Base-by-base conservation (phyloP, 2,329 filamentous ascomycete genomes). In the Calonectria montana region DNA sequence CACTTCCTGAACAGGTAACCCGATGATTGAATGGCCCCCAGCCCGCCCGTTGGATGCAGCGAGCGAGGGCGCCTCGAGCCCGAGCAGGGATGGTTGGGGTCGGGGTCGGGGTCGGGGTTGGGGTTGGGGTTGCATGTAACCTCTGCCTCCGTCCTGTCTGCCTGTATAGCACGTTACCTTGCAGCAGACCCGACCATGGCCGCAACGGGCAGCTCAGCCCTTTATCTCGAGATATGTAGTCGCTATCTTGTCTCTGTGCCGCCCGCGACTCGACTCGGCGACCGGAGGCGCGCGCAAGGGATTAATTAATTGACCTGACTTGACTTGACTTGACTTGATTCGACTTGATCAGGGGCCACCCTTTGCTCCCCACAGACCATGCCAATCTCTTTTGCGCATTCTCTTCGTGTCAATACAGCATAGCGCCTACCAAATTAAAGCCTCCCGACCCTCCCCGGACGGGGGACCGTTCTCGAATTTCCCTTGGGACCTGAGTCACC, bases 1-100 rank as follows among this genome's bases (percentile, higher is more conserved):
- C 65, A 67, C 65, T 61, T 67, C 65, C 65, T 23, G 18, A 67
- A 67, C n/a, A 43, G 65, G 65, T 50, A 67, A 67, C 39, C 65
- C 65, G 65, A 48, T 67, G 53, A n/a, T n/a, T n/a, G 65, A 67
- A 59, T 47, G 53, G 27, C 18, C 29, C 48, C 48, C 12, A 23
- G 35, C 47, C 50, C 50, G 31, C 25, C 41, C 41, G 39, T 35
- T 63, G 59, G 41, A 29, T n/a, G 25, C 25, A 57, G 27, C 13
- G 21, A 43, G 57, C n/a, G 43, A 43, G n/a, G 29, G 41, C 39
- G 41, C 41, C 41, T n/a, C n/a, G 41, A 43, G 41, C 18, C 41
- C n/a, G 41, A 6, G n/a, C 41, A 43, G 41, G 41, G 41, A 43
- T 43, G 5, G 41, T n/a, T n/a, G 16, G 41, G 15, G 39, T 41